Evolutionary conservation across 257 asterid species (phyloP), one percentile per base, ranked within the genome.

Genomic region (Solanum acaule): DNA sequence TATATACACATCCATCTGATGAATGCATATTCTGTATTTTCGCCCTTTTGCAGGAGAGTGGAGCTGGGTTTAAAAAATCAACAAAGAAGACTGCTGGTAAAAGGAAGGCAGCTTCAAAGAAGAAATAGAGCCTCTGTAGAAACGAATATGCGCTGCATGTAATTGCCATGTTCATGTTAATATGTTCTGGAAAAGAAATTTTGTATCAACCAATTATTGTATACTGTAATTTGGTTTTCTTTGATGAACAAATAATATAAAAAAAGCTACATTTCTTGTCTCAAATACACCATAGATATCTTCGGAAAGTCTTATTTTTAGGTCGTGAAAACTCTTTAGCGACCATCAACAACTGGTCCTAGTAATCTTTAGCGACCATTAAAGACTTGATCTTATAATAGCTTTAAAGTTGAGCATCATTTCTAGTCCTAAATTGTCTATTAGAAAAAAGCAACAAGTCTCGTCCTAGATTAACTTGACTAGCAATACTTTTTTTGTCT

Each of bases 31-130:
- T 67, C n/a, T 79, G 46, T 71, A 37, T 15, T 76, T 49, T 46
- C 9, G 8, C 23, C 40, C 89, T 72, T 42, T 91, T 70, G 63
- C 93, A 95, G 98, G 98, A 94, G 90, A 91, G 92, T 87, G 94
- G 97, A 91, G 95, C 93, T n/a, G n/a, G n/a, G 78, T 82, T 37
- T 84, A 94, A 86, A 72, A 90, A 71, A 37, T 88, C 95, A 37
- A 91, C 92, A 91, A 92, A 89, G 94, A 95, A 95, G 90, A 59
- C 91, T 15, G 85, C 93, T 85, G 75, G 90, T 12, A 93, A 89
- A 90, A 93, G 90, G 87, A 93, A 87, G 86, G 61, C 90, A 85
- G 88, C 63, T 87, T 88, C 90, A 8, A 93, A 91, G 87, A 93
- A 89, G 92, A 95, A 92, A 88, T 95, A 93, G 38, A 46, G 4